Evolutionary conservation across 495 filamentous ascomycete species (phyloP), one percentile per base, ranked within the genome.

Genomic region (Symbiotaphrina buchneri): DNA sequence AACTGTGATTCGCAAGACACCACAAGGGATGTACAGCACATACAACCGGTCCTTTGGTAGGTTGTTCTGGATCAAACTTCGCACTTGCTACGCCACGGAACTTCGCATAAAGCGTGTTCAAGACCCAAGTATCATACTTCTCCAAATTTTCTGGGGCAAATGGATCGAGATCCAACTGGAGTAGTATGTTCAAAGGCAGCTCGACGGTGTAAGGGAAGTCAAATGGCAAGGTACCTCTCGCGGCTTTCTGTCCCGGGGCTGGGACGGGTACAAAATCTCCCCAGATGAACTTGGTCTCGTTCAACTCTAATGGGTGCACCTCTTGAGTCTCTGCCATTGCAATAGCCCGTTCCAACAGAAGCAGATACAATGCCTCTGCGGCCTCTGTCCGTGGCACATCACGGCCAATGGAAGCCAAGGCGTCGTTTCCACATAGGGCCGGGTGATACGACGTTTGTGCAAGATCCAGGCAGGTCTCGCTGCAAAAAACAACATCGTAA

Each of bases 81-180:
- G 81, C 87, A 3, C 78, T 87, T 0, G 87, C 85, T 0, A 82
- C 87, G 24, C 80, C 85, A 6, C 87, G 65, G 53, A 94, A 93
- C 47, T 97, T 97, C 31, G 75, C 68, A 49, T 82, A 87, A 4
- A 92, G 61, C 0, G 84, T 93, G 48, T 94, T 91, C 42, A 90
- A 61, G 5, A 94, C 65, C 87, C 87, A 97, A n/a, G 74, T 56
- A 37, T 93, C 84, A 10, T 56, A 44, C 3, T 18, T 23, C 4
- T 40, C 49, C 18, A 74, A 56, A 2, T 61, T 55, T n/a, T n/a
- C n/a, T n/a, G n/a, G n/a, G 11, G 58, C 56, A 54, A 81, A 95
- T 27, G 82, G 77, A 42, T 93, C 72, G 7, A 91, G 59, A 32
- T 79, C 77, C 76, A 95, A 85, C 48, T 83, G 83, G 43, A 83